Evolutionary conservation across 2,329 filamentous ascomycete genomes (phyloP).

Genomic region (Drechslerella stenobrocha): DNA sequence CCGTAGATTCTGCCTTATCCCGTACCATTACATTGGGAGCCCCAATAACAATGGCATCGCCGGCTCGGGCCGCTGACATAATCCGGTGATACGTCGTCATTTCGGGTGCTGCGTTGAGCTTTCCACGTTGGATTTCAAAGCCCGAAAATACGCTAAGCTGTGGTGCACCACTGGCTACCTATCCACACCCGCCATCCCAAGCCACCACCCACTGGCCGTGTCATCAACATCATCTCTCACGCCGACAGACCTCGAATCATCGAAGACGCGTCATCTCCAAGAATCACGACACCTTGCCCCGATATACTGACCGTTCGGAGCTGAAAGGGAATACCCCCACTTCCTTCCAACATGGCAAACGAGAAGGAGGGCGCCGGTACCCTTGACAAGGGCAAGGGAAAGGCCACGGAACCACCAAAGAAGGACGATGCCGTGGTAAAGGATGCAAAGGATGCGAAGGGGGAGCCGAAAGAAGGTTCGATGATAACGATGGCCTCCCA

Average conservation of each 20-base stretch:
- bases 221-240: conserved; percentile 24
- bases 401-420: conserved; percentile 73
- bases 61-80: conserved; percentile 29
- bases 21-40: no score
- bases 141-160: conserved; percentile 37
- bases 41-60: neutral
- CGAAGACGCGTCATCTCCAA: conserved; percentile 43
- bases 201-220: conserved; percentile 18
- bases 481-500: conserved; percentile 55
- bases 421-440: conserved; percentile 64
- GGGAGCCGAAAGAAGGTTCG: conserved; percentile 66
- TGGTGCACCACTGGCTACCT: conserved; percentile 9
- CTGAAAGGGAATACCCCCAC: conserved; percentile 46
- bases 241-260: conserved; percentile 26
- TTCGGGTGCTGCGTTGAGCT: conserved; percentile 33
- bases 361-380: conserved; percentile 83
- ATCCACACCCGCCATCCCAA: conserved; percentile 14
- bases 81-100: conserved; percentile 39
- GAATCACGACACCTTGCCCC: conserved; percentile 12
- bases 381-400: conserved; percentile 94
- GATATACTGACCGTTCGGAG: conserved; percentile 18
- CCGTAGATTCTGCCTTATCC: no score
- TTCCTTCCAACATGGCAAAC: conserved; percentile 73
- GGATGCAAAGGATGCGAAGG: conserved; percentile 70
- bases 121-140: conserved; percentile 47